Percentiles rank a stretch among this genome's conserved stretches.
Evolutionary conservation across 176 grass and related monocot species (phyloP).

Genomic region (Oryza glumipatula): DNA sequence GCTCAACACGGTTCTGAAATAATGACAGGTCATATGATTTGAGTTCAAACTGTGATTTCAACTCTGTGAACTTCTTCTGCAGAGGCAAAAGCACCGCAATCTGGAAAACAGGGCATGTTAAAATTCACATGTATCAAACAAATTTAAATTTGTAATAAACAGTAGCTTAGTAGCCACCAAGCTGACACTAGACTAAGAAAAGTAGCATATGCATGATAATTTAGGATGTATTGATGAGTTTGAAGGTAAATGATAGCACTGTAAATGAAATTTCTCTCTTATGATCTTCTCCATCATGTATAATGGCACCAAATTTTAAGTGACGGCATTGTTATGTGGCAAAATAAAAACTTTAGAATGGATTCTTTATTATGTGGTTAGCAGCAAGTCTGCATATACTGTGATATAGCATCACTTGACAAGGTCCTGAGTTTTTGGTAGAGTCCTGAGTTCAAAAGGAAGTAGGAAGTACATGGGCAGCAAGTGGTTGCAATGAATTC

Average conservation of each 20-base stretch:
- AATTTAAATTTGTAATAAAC: neutral
- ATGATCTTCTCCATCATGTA: neutral
- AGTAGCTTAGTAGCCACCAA: conserved; percentile 6
- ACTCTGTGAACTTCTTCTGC: conserved; percentile 62
- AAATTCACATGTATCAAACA: conserved; percentile 8
- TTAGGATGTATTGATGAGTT: neutral
- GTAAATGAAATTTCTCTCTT: conserved; percentile 12
- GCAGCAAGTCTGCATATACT: neutral
- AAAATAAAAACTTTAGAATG: conserved; percentile 12
- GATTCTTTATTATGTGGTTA: conserved; percentile 10
- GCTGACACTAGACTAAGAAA: neutral
- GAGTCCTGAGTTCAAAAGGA: conserved; percentile 2
- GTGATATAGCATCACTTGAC: conserved; percentile 16
- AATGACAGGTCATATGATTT: conserved; percentile 95
- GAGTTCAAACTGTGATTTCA: conserved; percentile 92
- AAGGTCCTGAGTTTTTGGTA: conserved; percentile 1
- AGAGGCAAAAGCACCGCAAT: conserved; percentile 66
- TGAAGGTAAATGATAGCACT: conserved; percentile 10
- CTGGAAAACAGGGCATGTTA: conserved; percentile 51
- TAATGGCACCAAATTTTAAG: neutral
- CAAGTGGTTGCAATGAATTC: neutral
- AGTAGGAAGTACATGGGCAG: neutral
- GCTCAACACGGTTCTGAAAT: conserved; percentile 87
- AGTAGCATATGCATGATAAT: neutral
- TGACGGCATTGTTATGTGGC: neutral